Percentiles rank a stretch among this genome's conserved stretches.
Evolutionary conservation across 2,329 filamentous ascomycete species (phyloP).

Genomic region (Phialophora chinensis): DNA sequence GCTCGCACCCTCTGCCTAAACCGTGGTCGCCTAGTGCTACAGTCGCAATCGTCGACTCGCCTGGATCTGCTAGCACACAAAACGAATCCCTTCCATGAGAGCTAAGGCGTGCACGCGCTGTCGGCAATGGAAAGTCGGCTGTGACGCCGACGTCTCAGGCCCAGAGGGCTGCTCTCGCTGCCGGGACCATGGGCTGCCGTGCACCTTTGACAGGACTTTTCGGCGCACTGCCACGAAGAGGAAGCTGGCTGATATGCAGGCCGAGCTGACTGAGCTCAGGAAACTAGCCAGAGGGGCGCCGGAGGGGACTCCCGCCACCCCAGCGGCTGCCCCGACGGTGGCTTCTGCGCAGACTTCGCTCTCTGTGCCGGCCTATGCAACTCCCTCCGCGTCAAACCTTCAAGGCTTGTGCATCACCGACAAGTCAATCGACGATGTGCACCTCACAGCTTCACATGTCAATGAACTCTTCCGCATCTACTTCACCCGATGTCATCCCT

Average conservation of each 20-base stretch:
- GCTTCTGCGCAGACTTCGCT: neutral
- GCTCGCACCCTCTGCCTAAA: neutral
- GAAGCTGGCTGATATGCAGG: constrained; percentile 24
- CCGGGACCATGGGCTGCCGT: constrained; percentile 11
- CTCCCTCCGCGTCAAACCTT: neutral
- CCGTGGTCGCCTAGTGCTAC: neutral
- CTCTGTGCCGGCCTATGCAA: neutral
- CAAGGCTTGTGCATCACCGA: constrained; percentile 14
- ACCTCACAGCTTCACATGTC: constrained; percentile 21
- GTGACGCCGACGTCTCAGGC: constrained; percentile 18
- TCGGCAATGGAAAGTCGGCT: constrained; percentile 28
- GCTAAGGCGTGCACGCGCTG: constrained; percentile 27
- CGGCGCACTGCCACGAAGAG: constrained; percentile 21
- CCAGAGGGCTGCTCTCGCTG: constrained; percentile 25
- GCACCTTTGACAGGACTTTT: constrained; percentile 22
- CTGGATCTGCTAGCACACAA: neutral
- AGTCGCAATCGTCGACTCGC: constrained; percentile 9
- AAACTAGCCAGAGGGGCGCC: constrained; percentile 9
- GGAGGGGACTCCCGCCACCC: neutral
- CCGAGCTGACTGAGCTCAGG: constrained; percentile 20
- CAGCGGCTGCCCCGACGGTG: neutral
- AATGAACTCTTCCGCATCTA: constrained; percentile 28
- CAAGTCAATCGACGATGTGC: constrained; percentile 19
- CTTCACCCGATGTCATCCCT: constrained; percentile 26
- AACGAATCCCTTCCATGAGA: constrained; percentile 10